Percentiles rank a stretch among this genome's conserved stretches.
Conservation (phyloP, 1,284 basidiomycete genomes). For the Blastosporella zonata region DNA sequence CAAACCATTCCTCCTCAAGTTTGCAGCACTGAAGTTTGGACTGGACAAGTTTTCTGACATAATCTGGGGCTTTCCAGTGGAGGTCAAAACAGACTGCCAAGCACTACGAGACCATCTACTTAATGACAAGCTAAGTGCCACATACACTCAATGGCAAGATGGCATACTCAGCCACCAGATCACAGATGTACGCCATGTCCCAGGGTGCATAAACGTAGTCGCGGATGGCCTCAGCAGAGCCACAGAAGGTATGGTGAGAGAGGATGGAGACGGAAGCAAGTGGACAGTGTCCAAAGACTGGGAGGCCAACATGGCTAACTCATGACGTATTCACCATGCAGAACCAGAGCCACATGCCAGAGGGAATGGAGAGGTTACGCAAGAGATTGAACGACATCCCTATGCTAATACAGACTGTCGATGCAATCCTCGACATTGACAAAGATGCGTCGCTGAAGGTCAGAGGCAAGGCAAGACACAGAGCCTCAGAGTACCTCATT, state of each 20-base stretch:
- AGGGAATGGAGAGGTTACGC: background rate
- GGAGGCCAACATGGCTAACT: slow-evolving; percentile 27
- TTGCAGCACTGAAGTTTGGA: slow-evolving; percentile 29
- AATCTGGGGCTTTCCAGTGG: slow-evolving; percentile 26
- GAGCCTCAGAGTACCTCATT: slow-evolving; percentile 1
- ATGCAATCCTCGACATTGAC: slow-evolving; percentile 1
- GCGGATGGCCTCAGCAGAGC: slow-evolving; percentile 27
- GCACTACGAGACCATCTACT: slow-evolving; percentile 26
- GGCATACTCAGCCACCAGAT: slow-evolving; percentile 26
- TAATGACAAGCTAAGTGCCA: slow-evolving; percentile 22
- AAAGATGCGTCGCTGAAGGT: slow-evolving; percentile 2
- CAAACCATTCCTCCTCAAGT: slow-evolving; percentile 32
- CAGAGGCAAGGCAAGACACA: slow-evolving; percentile 8
- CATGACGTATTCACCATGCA: slow-evolving; percentile 27
- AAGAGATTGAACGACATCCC: background rate
- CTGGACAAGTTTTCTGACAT: slow-evolving; percentile 30
- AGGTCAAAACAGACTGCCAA: slow-evolving; percentile 32
- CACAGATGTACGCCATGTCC: slow-evolving; percentile 24
- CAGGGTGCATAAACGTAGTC: slow-evolving; percentile 21
- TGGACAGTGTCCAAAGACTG: slow-evolving; percentile 32
- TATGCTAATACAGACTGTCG: background rate
- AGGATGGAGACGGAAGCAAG: slow-evolving; percentile 28
- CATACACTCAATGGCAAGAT: slow-evolving; percentile 30
- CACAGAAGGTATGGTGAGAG: slow-evolving; percentile 13
- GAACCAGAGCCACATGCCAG: no score